These are phyloP conservation scores for Rutidosis leptorrhynchoides DNA, from an alignment of 129 eudicot genomes.

Conservation along the genomic window DNA sequence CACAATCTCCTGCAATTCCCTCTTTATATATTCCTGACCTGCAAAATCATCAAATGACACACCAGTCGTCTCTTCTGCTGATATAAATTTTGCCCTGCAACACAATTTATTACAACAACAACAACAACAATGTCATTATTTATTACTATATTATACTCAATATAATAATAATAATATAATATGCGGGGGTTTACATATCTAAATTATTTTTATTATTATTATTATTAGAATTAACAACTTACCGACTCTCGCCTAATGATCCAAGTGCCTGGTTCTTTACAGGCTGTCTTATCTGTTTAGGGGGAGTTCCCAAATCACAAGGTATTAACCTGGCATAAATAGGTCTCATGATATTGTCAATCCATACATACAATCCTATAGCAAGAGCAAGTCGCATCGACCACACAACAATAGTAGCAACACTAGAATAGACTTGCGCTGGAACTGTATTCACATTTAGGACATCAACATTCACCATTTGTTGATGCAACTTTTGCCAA, in stretches of 20 bases:
- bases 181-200: too few species aligned
- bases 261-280: slow-evolving; percentile 64
- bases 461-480: slow-evolving; percentile 85
- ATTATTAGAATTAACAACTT: too few species aligned
- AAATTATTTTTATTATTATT: too few species aligned
- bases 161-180: too few species aligned
- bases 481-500: slow-evolving; percentile 92
- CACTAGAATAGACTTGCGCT: slow-evolving; percentile 67
- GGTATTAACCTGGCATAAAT: slow-evolving; percentile 74
- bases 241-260: slow-evolving; percentile 96
- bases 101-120: slow-evolving; percentile 4
- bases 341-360: slow-evolving; percentile 81
- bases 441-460: slow-evolving; percentile 55
- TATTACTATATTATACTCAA: too few species aligned
- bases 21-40: slow-evolving; percentile 92
- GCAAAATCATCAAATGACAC: slow-evolving; percentile 97
- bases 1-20: slow-evolving; percentile 92
- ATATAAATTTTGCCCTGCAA: slow-evolving; percentile 85
- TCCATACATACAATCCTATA: slow-evolving; percentile 66
- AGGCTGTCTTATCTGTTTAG: slow-evolving; percentile 51
- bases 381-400: slow-evolving; percentile 94
- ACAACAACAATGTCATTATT: too few species aligned
- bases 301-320: slow-evolving; percentile 68
- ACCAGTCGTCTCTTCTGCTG: slow-evolving; percentile 94
- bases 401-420: slow-evolving; percentile 91